Base-by-base conservation (phyloP, 805 yeast species). In the Yarrowia sp. region DNA sequence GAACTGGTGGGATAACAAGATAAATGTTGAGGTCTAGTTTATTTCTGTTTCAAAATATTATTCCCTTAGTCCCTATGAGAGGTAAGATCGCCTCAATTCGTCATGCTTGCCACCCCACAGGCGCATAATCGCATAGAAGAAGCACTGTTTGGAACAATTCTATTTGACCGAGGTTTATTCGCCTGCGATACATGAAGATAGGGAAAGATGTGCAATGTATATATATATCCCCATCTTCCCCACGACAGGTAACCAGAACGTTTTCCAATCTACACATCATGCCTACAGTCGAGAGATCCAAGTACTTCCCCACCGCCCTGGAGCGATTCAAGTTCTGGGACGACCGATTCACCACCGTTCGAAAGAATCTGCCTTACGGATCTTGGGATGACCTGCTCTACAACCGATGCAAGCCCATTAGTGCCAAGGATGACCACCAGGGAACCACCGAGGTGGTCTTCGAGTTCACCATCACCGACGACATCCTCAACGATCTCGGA, bases 291-390 rank as follows among this genome's bases (percentile, higher is more conserved):
- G 61, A 54, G 17, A 46, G 61, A 54, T 22, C 46, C 46, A 36
- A 38, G 17, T 54, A 54, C 35, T 54, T 58, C 22, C 63, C 63
- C 21, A 9, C 63, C 24, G 51, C 63, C 21, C 51, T 58, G 51
- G 63, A 58, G 41, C 63, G 63, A 41, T 41, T 58, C 63, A 58
- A 58, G 51, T 58, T 58, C 51, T 58, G 63, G 63, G 51, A 41
- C 22, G 51, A 58, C 33, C 36, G 51, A 41, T 58, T 22, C 30
- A 28, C 40, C 51, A 24, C n/a, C 3, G 49, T 28, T 14, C 63
- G 63, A 58, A 41, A 41, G 32, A 30, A n/a, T 2, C 51, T 58
- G 22, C 63, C 63, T 10, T 58, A 58, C 38, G 63, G 63, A 41
- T 14, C 41, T 14, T 58, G 63, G 63, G 63, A 58, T 19, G 63